phyloP scores from a whole-genome alignment of 2,329 filamentous ascomycete species.

The Xylariaceae sp. region DNA sequence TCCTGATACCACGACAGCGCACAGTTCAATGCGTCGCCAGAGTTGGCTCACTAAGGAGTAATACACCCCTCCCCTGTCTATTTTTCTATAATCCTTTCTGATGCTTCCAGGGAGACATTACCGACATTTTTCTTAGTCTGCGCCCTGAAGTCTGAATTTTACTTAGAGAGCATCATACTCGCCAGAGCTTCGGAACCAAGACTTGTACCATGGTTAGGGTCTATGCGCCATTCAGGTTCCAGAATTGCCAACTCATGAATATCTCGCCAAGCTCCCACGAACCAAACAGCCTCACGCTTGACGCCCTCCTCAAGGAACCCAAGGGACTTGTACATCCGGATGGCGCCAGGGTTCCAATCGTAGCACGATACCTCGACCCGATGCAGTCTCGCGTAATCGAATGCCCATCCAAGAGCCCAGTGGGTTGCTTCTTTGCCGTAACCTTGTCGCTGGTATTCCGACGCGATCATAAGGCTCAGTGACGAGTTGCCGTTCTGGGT shows the following conservation, averaged over 20 bases:
- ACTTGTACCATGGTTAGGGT: too few species aligned
- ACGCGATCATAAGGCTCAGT: conserved; percentile 7
- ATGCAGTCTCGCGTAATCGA: conserved; percentile 24
- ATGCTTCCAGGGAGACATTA: too few species aligned
- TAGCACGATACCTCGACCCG: conserved; percentile 21
- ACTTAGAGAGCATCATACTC: too few species aligned
- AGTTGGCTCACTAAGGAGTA: too few species aligned
- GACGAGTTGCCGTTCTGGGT: conserved; percentile 11
- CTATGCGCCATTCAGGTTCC: conserved; percentile 26
- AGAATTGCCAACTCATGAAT: conserved; percentile 25
- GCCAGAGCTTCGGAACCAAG: too few species aligned
- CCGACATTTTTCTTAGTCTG: too few species aligned
- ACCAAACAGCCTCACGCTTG: conserved; percentile 25
- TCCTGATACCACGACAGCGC: too few species aligned
- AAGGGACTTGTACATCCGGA: conserved; percentile 14
- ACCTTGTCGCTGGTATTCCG: conserved; percentile 10
- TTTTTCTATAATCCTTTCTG: too few species aligned
- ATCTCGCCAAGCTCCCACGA: conserved; percentile 25
- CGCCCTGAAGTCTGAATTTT: too few species aligned
- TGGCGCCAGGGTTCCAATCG: conserved; percentile 23
- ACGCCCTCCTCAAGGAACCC: conserved; percentile 25
- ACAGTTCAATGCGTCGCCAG: too few species aligned
- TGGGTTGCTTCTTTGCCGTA: conserved; percentile 24
- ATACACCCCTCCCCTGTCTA: too few species aligned
- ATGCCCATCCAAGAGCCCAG: conserved; percentile 28